These are phyloP conservation scores for Trichoderma sp. DNA, from an alignment of 2,329 filamentous ascomycete genomes.

Conservation along the genomic window DNA sequence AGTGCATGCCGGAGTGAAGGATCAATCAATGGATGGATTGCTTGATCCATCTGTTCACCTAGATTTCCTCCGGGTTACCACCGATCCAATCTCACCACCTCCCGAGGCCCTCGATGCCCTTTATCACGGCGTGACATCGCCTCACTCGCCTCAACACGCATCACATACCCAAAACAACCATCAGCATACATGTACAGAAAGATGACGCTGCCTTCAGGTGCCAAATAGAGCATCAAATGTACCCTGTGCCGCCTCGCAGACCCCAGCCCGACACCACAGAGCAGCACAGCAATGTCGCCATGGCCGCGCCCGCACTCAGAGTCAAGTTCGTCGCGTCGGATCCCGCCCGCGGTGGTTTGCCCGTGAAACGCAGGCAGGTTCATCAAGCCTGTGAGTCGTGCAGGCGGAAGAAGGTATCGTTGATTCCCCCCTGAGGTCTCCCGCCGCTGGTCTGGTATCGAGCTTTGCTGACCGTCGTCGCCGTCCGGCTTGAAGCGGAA, in stretches of 20 bases:
- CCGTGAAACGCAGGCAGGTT: constrained; percentile 62
- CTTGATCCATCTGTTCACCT: too few relatives aligned
- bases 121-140: background rate
- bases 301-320: constrained; percentile 33
- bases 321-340: constrained; percentile 63
- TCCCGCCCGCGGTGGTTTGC: constrained; percentile 51
- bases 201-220: constrained; percentile 16
- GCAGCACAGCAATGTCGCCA: constrained; percentile 29
- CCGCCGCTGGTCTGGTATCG: background rate
- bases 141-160: background rate
- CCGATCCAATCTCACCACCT: background rate
- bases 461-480: constrained; percentile 1
- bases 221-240: background rate
- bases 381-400: constrained; percentile 60
- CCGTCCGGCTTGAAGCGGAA: constrained; percentile 41
- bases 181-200: background rate
- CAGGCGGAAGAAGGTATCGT: constrained; percentile 55
- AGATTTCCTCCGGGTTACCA: constrained; percentile 2
- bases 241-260: background rate
- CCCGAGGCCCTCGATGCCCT: background rate
- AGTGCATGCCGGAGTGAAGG: background rate
- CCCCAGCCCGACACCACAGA: background rate
- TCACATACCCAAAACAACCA: background rate
- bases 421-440: background rate
- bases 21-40: too few relatives aligned